Conservation (phyloP, 306 rosid species). For the Vigna hirtella region DNA sequence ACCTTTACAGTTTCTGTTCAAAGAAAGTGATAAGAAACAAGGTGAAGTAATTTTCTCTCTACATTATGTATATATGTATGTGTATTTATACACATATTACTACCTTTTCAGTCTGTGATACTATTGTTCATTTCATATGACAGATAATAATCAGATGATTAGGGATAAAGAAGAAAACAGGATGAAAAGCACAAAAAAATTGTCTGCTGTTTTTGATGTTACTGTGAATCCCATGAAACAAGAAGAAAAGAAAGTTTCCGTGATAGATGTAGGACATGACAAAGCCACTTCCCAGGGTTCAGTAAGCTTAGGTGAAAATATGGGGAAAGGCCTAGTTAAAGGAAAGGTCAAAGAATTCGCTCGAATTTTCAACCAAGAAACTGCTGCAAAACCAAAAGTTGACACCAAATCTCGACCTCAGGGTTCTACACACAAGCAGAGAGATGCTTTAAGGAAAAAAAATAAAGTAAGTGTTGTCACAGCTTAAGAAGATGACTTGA, state of each 20-base stretch:
- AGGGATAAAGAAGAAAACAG: conserved; percentile 45
- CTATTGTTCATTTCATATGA: conserved; percentile 21
- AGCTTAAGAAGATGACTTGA: conserved; percentile 33
- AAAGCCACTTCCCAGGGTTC: conserved; percentile 55
- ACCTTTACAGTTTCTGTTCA: conserved; percentile 48
- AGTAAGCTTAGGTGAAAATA: conserved; percentile 48
- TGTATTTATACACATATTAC: neutral
- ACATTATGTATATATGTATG: neutral
- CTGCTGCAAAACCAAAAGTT: conserved; percentile 51
- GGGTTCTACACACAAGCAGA: conserved; percentile 53
- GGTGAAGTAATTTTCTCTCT: conserved; percentile 51
- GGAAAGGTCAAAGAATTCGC: conserved; percentile 86
- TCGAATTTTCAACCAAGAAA: conserved; percentile 81
- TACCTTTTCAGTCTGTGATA: conserved; percentile 18
- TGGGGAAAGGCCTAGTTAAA: conserved; percentile 57
- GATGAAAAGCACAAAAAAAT: conserved; percentile 50
- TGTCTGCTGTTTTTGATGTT: conserved; percentile 43
- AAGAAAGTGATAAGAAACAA: conserved; percentile 48
- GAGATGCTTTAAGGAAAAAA: conserved; percentile 40
- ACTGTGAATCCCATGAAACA: conserved; percentile 51
- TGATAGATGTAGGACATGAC: conserved; percentile 48
- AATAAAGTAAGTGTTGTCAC: conserved; percentile 51
- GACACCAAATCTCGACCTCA: conserved; percentile 48
- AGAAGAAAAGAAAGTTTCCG: conserved; percentile 45
- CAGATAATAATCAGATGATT: conserved; percentile 51